phyloP scores from a whole-genome alignment of 441 rosid species.

The Populus hybrid region DNA sequence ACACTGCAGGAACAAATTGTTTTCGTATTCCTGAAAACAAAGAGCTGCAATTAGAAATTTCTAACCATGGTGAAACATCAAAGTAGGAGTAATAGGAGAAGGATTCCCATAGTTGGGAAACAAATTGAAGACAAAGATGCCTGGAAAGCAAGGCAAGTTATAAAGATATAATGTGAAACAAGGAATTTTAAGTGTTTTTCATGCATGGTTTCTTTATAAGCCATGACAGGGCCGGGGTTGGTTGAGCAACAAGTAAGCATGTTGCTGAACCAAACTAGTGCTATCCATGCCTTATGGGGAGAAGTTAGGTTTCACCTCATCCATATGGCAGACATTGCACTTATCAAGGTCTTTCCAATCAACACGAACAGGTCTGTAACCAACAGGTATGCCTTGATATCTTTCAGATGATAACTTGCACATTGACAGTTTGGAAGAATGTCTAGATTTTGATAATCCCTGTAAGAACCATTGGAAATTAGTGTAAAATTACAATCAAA shows the following conservation, averaged over 20 bases:
- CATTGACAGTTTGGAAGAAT: slow-evolving; percentile 45
- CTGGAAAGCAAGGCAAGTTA: neutral
- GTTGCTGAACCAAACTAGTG: slow-evolving; percentile 4
- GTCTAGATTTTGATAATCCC: slow-evolving; percentile 77
- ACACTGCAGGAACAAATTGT: slow-evolving; percentile 97
- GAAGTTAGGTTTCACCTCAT: slow-evolving; percentile 62
- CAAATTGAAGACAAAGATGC: neutral
- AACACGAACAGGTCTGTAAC: slow-evolving; percentile 96
- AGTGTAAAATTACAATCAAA: slow-evolving; percentile 14
- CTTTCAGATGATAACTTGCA: slow-evolving; percentile 57
- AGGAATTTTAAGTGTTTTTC: neutral
- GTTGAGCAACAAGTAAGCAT: neutral
- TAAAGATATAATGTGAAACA: neutral
- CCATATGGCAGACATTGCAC: slow-evolving; percentile 99
- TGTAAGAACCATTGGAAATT: slow-evolving; percentile 36
- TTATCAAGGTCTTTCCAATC: slow-evolving; percentile 99
- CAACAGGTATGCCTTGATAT: slow-evolving; percentile 71
- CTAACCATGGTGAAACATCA: neutral
- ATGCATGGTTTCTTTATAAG: neutral
- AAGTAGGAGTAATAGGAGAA: neutral
- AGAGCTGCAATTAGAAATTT: neutral
- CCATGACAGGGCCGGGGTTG: neutral
- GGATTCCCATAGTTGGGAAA: neutral
- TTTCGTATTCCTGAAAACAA: slow-evolving; percentile 80
- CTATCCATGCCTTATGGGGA: slow-evolving; percentile 3